A percentile compares a stretch with the other conserved stretches of the same genome.
Evolutionary conservation across 371 early-diverging fungal genomes (phyloP).

Genomic region (Sporodiniella umbellata): DNA sequence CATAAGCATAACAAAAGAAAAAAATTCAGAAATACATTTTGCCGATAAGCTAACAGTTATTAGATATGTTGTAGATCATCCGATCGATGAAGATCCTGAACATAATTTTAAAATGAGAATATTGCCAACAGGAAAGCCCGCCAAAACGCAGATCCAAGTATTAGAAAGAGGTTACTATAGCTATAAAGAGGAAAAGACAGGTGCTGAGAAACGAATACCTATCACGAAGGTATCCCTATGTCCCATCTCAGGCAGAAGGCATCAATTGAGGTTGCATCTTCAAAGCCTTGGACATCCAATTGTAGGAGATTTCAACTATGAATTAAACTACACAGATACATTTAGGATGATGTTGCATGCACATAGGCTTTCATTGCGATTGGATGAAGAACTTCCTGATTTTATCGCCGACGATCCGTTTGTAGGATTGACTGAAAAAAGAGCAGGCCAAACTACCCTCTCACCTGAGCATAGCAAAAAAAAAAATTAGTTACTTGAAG

Average conservation of each 20-base stretch:
- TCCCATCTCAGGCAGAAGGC: slow-evolving; percentile 66
- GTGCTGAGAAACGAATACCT: slow-evolving; percentile 11
- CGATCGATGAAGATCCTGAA: slow-evolving; percentile 39
- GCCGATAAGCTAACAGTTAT: too few species aligned
- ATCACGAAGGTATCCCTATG: slow-evolving; percentile 39
- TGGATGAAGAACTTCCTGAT: slow-evolving; percentile 8
- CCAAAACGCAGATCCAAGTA: slow-evolving; percentile 27
- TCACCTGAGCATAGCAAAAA: too few species aligned
- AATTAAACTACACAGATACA: slow-evolving; percentile 35
- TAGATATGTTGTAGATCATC: slow-evolving; percentile 18
- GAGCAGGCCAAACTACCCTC: not conserved
- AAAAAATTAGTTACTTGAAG: too few species aligned
- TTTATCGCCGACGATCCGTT: slow-evolving; percentile 27
- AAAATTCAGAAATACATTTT: too few species aligned
- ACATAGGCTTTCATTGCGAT: slow-evolving; percentile 22
- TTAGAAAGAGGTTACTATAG: slow-evolving; percentile 25
- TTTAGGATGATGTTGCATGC: slow-evolving; percentile 50
- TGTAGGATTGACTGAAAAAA: slow-evolving; percentile 1
- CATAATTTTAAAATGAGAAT: slow-evolving; percentile 37
- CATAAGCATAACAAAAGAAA: too few species aligned
- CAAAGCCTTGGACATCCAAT: slow-evolving; percentile 62
- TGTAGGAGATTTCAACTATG: slow-evolving; percentile 55
- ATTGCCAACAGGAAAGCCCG: slow-evolving; percentile 26
- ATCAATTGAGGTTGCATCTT: slow-evolving; percentile 69
- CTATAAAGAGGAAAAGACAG: slow-evolving; percentile 18